phyloP scores from a whole-genome alignment of 495 filamentous ascomycete species.

The Hypoxylon lienhwacheense region DNA sequence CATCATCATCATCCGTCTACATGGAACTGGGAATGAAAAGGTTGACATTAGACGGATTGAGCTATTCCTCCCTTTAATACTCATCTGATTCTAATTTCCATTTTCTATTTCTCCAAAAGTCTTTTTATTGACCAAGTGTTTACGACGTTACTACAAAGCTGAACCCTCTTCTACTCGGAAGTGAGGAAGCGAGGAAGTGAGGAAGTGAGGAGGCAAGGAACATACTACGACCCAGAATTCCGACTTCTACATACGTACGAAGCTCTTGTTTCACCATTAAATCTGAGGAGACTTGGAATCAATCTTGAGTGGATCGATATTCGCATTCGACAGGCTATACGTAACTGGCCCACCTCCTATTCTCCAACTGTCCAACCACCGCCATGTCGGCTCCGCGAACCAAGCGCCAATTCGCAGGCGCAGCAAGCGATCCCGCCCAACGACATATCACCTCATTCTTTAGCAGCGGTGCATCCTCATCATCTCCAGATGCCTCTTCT shows the following conservation, averaged over 20 bases:
- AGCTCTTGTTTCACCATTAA: constrained; percentile 1
- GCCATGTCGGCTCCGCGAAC: constrained; percentile 49
- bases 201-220: too few species aligned
- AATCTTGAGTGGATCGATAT: constrained; percentile 18
- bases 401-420: constrained; percentile 56
- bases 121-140: too few species aligned
- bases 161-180: constrained; percentile 1
- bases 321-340: constrained; percentile 28
- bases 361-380: constrained; percentile 2
- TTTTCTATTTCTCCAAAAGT: background rate
- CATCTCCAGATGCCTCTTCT: constrained; percentile 1
- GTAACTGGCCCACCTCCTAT: background rate
- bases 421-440: constrained; percentile 52
- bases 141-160: too few species aligned
- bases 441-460: constrained; percentile 57
- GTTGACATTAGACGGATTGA: background rate
- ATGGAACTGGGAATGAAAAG: background rate
- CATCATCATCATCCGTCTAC: background rate
- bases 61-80: background rate
- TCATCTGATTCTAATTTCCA: background rate
- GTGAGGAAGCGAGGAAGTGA: too few species aligned
- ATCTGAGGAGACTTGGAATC: constrained; percentile 20
- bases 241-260: too few species aligned
- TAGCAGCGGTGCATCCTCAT: constrained; percentile 16
- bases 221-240: too few species aligned